Base-by-base conservation (phyloP, 805 yeast genomes). In the Saccharomycopsis oosterbeekiorum region DNA sequence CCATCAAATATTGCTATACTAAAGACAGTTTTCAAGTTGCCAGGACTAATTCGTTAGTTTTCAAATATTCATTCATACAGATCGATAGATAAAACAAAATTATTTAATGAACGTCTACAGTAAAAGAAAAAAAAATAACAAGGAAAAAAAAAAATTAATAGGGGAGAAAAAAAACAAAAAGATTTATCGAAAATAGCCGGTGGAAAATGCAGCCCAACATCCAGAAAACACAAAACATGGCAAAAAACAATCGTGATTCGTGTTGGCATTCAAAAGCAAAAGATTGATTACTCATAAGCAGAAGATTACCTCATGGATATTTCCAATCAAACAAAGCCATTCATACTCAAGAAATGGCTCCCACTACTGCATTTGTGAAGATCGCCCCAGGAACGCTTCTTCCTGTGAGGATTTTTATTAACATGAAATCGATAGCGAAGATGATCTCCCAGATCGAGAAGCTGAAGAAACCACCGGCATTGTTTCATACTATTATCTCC, bases 401-500 rank as follows among this genome's bases (percentile, higher is more conserved):
- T 6, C 57, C 63, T 39, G 42, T 62, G 15, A 14, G 65, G n/a
- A 41, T 62, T 1, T 62, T 62, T 26, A 55, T 62, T 21, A 62
- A 62, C 26, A 50, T 51, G n/a, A 37, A 40, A 37, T 39, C 60
- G 21, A 60, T 62, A n/a, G 54, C 55, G 8, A 36, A 36, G n/a
- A 34, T 39, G 21, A 19, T 59, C 5, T 8, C 42, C 24, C 10
- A 26, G 8, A 41, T 42, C 15, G 56, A 17, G 42, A 37, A 24
- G 11, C 15, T 24, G 42, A 58, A 39, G 6, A 42, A 56, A 26
- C 57, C 42, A 21, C n/a, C 29, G 1, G 62, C 39, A 41, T 56
- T 56, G 15, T 62, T 62, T 36, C 58, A 62, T 12, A 57, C 65
- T 24, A 60, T 62, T 37, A 21, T 62, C 3, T 57, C 65, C 10